A percentile compares a stretch with the other conserved stretches of the same genome.
phyloP scores from a whole-genome alignment of 139 green algal genomes.

The Bryopsis sp. region DNA sequence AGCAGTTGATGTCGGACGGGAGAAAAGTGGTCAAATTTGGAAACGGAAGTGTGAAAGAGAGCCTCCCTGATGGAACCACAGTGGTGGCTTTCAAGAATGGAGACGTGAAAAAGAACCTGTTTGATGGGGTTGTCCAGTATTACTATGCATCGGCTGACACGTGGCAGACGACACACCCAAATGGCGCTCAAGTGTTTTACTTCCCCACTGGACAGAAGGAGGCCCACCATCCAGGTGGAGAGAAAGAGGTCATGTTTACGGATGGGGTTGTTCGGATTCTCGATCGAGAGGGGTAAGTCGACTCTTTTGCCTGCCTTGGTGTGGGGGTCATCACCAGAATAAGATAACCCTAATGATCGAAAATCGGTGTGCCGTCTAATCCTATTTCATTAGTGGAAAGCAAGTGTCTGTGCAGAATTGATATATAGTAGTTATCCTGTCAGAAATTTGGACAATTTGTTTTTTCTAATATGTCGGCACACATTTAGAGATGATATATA shows the following conservation, averaged over 20 bases:
- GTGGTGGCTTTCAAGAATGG: constrained; percentile 73
- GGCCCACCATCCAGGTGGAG: constrained; percentile 52
- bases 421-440: too few species aligned
- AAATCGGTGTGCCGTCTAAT: too few species aligned
- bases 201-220: constrained; percentile 70
- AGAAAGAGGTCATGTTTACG: constrained; percentile 64
- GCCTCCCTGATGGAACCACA: constrained; percentile 29
- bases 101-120: constrained; percentile 60
- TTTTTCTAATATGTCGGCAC: too few species aligned
- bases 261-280: constrained; percentile 44
- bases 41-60: constrained; percentile 17
- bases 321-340: too few species aligned
- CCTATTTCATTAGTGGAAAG: too few species aligned
- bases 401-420: too few species aligned
- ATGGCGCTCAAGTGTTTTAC: constrained; percentile 74
- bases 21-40: not conserved
- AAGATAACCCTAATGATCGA: too few species aligned
- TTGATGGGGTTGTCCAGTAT: constrained; percentile 58
- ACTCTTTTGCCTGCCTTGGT: too few species aligned
- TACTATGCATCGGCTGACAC: constrained; percentile 69
- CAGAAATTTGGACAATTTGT: too few species aligned
- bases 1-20: too few species aligned
- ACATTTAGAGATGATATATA: too few species aligned
- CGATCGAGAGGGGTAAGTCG: constrained; percentile 32
- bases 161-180: constrained; percentile 66